Evolutionary conservation across 371 early-diverging fungal genomes (phyloP).

Genomic region (Mortierella sp.): DNA sequence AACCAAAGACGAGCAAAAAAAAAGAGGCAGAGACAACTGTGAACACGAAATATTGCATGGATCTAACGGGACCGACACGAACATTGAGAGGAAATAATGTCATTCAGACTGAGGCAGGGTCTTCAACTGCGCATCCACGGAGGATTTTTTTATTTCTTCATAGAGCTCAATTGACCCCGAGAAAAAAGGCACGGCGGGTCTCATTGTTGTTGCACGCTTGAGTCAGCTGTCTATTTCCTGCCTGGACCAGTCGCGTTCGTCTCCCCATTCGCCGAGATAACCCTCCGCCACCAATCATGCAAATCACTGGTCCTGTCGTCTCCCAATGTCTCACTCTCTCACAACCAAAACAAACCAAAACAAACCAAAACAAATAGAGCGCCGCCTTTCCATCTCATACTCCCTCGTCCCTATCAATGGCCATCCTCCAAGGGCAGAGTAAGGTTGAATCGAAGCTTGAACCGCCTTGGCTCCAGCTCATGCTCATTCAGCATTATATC

Average conservation of each 20-base stretch:
- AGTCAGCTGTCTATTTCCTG: neutral
- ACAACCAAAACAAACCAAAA: neutral
- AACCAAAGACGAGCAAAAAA: neutral
- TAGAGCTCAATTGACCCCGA: neutral
- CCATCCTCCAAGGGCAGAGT: neutral
- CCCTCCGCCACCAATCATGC: neutral
- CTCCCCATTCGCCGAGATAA: neutral
- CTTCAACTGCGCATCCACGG: neutral
- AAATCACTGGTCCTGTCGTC: neutral
- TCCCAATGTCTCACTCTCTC: neutral
- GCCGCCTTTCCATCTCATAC: neutral
- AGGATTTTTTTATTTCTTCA: neutral
- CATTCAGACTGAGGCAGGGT: too few relatives aligned
- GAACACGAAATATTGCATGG: too few relatives aligned
- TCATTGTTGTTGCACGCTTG: neutral
- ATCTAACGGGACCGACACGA: neutral
- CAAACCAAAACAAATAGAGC: neutral
- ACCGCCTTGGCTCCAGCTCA: slow-evolving; percentile 4
- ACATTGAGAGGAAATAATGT: neutral
- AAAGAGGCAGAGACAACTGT: too few relatives aligned
- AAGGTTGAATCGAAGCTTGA: slow-evolving; percentile 25
- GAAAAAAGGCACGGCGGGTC: neutral
- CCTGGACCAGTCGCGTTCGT: neutral
- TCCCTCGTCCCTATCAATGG: neutral
- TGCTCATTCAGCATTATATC: slow-evolving; percentile 13